phyloP scores from a whole-genome alignment of 495 filamentous ascomycete species.

The Xylaria palmicola region DNA sequence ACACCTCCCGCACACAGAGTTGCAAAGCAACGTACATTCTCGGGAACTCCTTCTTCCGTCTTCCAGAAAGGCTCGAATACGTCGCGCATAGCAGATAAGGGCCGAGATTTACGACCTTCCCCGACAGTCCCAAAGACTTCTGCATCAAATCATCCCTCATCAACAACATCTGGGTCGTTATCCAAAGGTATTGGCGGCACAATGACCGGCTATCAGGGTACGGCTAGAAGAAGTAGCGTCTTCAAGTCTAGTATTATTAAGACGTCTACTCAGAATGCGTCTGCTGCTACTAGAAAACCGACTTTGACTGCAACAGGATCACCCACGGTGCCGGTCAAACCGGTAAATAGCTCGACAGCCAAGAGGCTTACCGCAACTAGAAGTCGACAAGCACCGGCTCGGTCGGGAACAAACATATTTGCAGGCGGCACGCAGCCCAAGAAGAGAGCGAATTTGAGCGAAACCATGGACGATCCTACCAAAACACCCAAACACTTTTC shows the following conservation, averaged over 20 bases:
- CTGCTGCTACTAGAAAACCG: not conserved
- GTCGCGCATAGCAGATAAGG: not conserved
- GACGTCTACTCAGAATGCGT: not conserved
- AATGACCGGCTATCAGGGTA: constrained; percentile 31
- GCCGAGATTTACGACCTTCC: constrained; percentile 9
- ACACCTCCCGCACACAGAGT: not conserved
- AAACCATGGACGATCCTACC: constrained; percentile 34
- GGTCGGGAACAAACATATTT: constrained; percentile 22
- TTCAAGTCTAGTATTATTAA: constrained; percentile 7
- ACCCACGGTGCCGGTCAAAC: not conserved
- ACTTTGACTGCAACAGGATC: constrained; percentile 7
- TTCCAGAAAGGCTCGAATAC: not conserved
- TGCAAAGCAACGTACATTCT: constrained; percentile 10
- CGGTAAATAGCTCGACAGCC: constrained; percentile 20
- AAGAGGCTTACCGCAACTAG: constrained; percentile 26
- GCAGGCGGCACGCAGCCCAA: constrained; percentile 25
- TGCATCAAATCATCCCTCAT: not conserved
- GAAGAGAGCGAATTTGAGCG: constrained; percentile 23
- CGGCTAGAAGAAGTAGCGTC: constrained; percentile 22
- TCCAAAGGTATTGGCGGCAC: constrained; percentile 14
- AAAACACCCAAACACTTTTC: constrained; percentile 33
- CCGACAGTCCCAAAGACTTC: not conserved
- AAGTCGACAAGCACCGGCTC: constrained; percentile 15
- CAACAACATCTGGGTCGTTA: constrained; percentile 1
- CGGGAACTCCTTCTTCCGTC: not conserved